These are phyloP conservation scores for Pyrenochaeta sp. DNA, from an alignment of 2,329 filamentous ascomycete genomes.

Conservation along the genomic window DNA sequence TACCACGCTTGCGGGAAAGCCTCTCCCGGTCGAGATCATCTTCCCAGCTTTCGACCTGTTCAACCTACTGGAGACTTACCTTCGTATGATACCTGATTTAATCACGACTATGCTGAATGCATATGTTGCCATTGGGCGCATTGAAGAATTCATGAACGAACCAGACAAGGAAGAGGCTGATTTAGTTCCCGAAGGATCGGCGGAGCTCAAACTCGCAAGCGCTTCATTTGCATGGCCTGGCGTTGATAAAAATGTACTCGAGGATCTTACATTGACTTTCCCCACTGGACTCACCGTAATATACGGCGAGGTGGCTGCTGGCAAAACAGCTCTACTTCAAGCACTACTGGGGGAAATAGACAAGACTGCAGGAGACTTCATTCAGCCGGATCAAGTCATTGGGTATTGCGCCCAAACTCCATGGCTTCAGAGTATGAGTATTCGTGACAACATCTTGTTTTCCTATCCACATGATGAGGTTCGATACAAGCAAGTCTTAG, in stretches of 20 bases:
- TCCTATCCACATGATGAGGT: constrained; percentile 71
- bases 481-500: constrained; percentile 72
- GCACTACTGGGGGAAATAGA: constrained; percentile 67
- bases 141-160: constrained; percentile 86
- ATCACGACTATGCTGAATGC: constrained; percentile 82
- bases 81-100: constrained; percentile 77
- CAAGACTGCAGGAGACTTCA: constrained; percentile 57
- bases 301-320: constrained; percentile 68
- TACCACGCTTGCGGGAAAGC: constrained; percentile 72
- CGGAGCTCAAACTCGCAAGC: constrained; percentile 60
- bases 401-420: constrained; percentile 72
- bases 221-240: constrained; percentile 85
- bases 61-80: constrained; percentile 72
- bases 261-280: constrained; percentile 62
- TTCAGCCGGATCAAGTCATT: constrained; percentile 63
- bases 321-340: constrained; percentile 69
- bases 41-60: constrained; percentile 89
- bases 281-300: constrained; percentile 66
- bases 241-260: constrained; percentile 62
- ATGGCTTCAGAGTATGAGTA: constrained; percentile 74
- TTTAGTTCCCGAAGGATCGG: constrained; percentile 45
- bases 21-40: constrained; percentile 79
- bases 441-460: constrained; percentile 73
- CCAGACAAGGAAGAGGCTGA: constrained; percentile 72
- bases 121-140: constrained; percentile 79